These are phyloP conservation scores for Arachnomyces sp. DNA, from an alignment of 2,329 filamentous ascomycete genomes.

Conservation along the genomic window DNA sequence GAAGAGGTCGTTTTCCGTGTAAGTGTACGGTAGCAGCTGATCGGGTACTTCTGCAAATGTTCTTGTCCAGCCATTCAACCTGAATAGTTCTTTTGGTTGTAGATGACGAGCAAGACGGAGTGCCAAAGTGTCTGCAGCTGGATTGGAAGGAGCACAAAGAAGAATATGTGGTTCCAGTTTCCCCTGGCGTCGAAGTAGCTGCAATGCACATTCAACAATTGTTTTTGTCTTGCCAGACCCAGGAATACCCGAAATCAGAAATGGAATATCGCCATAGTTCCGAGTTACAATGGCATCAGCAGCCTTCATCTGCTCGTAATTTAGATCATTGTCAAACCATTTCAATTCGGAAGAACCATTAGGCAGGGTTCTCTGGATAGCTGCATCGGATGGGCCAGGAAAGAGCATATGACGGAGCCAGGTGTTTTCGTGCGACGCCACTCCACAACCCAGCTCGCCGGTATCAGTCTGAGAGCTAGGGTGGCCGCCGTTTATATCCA, in stretches of 20 bases:
- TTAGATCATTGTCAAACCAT: slow-evolving; percentile 35
- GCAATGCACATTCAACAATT: slow-evolving; percentile 37
- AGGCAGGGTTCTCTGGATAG: slow-evolving; percentile 32
- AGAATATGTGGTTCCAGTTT: slow-evolving; percentile 28
- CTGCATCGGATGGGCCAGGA: slow-evolving; percentile 30
- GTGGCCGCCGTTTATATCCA: slow-evolving; percentile 23
- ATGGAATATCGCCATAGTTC: slow-evolving; percentile 40
- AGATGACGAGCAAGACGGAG: slow-evolving; percentile 32
- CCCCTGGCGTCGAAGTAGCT: slow-evolving; percentile 15
- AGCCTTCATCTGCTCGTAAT: slow-evolving; percentile 43
- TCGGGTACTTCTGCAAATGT: slow-evolving; percentile 36
- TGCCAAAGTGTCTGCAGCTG: slow-evolving; percentile 39
- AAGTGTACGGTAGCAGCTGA: slow-evolving; percentile 32
- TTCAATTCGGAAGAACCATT: slow-evolving; percentile 24
- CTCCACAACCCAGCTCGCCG: slow-evolving; percentile 41
- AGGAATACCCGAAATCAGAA: slow-evolving; percentile 43
- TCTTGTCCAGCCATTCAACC: slow-evolving; percentile 35
- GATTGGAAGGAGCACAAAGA: slow-evolving; percentile 40
- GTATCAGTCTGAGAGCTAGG: slow-evolving; percentile 47
- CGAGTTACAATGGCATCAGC: slow-evolving; percentile 34
- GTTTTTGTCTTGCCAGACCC: slow-evolving; percentile 49
- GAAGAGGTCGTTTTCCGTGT: slow-evolving; percentile 35
- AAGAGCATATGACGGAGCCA: slow-evolving; percentile 37
- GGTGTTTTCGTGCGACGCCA: slow-evolving; percentile 4
- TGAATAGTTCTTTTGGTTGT: slow-evolving; percentile 30